Percentiles rank a stretch among this genome's conserved stretches.
Conservation (phyloP, 495 filamentous ascomycete genomes). For the Daldinia caldariorum region DNA sequence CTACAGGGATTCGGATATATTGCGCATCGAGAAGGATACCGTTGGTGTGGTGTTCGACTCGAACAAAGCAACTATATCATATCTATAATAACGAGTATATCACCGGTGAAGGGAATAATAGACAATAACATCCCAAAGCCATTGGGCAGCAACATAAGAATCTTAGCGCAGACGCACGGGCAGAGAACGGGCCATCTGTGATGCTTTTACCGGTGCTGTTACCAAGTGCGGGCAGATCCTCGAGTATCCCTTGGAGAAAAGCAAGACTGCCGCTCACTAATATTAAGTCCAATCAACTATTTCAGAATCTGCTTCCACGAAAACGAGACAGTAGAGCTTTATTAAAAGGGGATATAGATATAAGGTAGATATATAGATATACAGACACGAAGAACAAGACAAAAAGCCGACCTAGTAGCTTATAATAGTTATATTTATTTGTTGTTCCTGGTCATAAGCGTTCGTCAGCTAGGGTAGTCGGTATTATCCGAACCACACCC, state of each 20-base stretch:
- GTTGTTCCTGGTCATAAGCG: conserved; percentile 1
- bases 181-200: conserved; percentile 3
- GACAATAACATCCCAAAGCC: background rate
- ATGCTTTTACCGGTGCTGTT: background rate
- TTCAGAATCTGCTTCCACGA: background rate
- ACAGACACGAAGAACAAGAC: background rate
- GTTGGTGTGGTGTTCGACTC: no score
- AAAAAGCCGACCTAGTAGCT: background rate
- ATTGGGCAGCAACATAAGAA: background rate
- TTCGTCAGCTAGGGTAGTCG: background rate
- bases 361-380: background rate
- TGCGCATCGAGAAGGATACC: no score
- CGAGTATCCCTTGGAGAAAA: background rate
- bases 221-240: background rate
- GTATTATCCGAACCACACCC: background rate
- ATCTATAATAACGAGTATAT: background rate
- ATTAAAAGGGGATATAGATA: background rate
- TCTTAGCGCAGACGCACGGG: conserved; percentile 2
- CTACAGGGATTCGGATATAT: no score
- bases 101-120: background rate
- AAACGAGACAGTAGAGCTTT: background rate
- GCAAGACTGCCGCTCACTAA: background rate
- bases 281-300: no score
- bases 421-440: conserved; percentile 1
- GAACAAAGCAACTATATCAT: no score